Base-by-base conservation (phyloP, 495 filamentous ascomycete species). In the Xylaria cubensis region DNA sequence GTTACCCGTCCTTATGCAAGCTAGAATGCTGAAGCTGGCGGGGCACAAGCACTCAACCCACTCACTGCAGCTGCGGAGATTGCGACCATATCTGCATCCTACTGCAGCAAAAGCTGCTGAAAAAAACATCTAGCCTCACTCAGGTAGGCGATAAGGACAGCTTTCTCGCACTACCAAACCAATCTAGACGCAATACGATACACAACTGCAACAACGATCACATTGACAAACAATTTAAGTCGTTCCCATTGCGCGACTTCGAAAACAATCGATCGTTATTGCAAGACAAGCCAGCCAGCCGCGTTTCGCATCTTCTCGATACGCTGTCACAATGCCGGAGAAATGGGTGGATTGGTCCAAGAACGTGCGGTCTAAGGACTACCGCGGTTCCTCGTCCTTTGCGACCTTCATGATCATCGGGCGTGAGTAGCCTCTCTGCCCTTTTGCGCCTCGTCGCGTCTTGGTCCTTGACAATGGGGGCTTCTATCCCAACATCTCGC, bases 341-440 rank as follows among this genome's bases (percentile, higher is more conserved):
- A 80, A 81, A 70, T 86, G 81, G 81, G 82, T 86, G 68, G 84
- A 86, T 75, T 85, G 83, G 84, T 79, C 77, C 61, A 86, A 86
- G 78, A 85, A 80, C 63, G 83, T 82, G 46, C 77, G 78, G 75
- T 86, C 84, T 41, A 81, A 80, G 73, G 75, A 85, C 81, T 86
- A 86, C 73, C 81, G 82, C 39, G 86, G 84, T 46, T 83, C 85
- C 10, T 73, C 78, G 64, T 87, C 85, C 21, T 98, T 98, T 76
- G 94, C 94, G 81, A 98, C 95, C 59, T 97, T 97, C 81, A 89
- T 98, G 73, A 97, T 98, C 80, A 91, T 98, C 74, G 95, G 94
- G 78, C 95, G 95, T 97, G 86, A 76, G 91, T 87, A 58, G 62
- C 63, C 46, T 53, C 42, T 41, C 42, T 61, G 41, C 50, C n/a